phyloP scores from a whole-genome alignment of 2,329 filamentous ascomycete species.

The Fusarium keratoplasticum region DNA sequence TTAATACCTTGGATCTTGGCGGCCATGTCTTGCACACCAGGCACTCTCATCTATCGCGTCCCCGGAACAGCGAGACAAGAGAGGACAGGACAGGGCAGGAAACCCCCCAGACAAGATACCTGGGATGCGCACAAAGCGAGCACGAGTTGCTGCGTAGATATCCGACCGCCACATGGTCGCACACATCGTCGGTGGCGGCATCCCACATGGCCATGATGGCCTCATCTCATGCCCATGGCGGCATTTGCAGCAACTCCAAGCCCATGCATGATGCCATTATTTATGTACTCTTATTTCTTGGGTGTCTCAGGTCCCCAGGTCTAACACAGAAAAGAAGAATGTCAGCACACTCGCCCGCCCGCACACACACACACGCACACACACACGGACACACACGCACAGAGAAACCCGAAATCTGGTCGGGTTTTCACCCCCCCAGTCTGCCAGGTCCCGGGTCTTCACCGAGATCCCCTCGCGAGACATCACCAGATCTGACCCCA shows the following conservation, averaged over 20 bases:
- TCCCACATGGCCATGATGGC: conserved; percentile 14
- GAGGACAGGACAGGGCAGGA: not conserved
- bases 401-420: conserved; percentile 3
- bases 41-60: not conserved
- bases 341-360: conserved; percentile 3
- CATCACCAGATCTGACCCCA: conserved; percentile 37
- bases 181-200: conserved; percentile 8
- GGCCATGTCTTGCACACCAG: not conserved
- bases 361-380: not conserved
- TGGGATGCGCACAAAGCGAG: not conserved
- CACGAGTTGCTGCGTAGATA: conserved; percentile 8
- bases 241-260: conserved; percentile 11
- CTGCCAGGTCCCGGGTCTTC: conserved; percentile 32
- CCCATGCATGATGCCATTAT: conserved; percentile 35
- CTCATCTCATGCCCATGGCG: conserved; percentile 18
- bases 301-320: conserved; percentile 10
- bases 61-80: not conserved
- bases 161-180: conserved; percentile 5
- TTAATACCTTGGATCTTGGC: conserved; percentile 24
- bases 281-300: conserved; percentile 7
- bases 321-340: conserved; percentile 11
- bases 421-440: conserved; percentile 4
- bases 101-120: not conserved
- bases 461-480: conserved; percentile 39
- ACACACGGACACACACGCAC: not conserved